Percentiles rank a stretch among this genome's conserved stretches.
phyloP scores from a whole-genome alignment of 352 stramenopile genomes.

The Globisporangium megalacanthum region DNA sequence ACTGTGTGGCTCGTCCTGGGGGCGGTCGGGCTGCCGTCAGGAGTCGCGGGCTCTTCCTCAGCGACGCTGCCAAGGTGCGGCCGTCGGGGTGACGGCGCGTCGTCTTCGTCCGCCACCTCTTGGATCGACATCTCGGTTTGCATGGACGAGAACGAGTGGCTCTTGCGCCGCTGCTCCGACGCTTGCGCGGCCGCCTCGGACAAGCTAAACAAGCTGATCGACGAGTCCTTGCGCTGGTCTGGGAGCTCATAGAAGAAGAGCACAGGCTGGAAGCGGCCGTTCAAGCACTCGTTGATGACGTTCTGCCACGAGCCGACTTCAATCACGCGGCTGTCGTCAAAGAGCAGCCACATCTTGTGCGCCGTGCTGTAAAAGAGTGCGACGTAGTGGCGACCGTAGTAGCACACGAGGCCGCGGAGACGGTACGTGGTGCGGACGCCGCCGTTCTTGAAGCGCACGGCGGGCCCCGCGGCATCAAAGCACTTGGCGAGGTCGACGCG shows the following conservation, averaged over 20 bases:
- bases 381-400: constrained; percentile 82
- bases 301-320: constrained; percentile 73
- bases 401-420: constrained; percentile 78
- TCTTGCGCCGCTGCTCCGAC: constrained; percentile 39
- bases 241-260: constrained; percentile 83
- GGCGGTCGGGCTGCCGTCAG: not conserved
- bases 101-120: constrained; percentile 38
- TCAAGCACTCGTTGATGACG: constrained; percentile 68
- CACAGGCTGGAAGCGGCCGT: constrained; percentile 78
- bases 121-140: constrained; percentile 47
- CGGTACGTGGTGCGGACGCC: constrained; percentile 72
- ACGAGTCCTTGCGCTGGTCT: constrained; percentile 78
- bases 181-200: constrained; percentile 29
- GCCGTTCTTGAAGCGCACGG: constrained; percentile 65
- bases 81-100: constrained; percentile 21
- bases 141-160: constrained; percentile 52
- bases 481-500: constrained; percentile 68
- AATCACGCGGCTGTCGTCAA: constrained; percentile 75
- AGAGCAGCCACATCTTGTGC: constrained; percentile 85
- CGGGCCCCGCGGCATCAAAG: constrained; percentile 62
- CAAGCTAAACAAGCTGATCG: constrained; percentile 51
- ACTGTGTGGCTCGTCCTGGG: not conserved
- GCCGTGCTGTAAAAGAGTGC: constrained; percentile 81
- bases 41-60: constrained; percentile 21
- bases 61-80: constrained; percentile 26